Evolutionary conservation across 257 asterid species (phyloP).

Genomic region (Verbascum thapsus): DNA sequence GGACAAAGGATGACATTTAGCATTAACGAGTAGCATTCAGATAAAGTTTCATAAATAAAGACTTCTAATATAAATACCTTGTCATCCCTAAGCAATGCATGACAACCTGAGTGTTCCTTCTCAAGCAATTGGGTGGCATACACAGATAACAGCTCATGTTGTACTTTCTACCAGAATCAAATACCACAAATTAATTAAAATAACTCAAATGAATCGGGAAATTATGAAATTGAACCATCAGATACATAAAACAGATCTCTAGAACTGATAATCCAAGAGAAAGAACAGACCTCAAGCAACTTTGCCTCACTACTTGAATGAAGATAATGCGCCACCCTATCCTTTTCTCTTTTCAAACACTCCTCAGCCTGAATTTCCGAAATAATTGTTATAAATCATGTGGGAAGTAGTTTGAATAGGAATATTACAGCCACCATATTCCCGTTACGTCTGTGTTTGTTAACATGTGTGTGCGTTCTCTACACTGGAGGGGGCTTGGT

Average conservation of each 20-base stretch:
- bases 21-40: slow-evolving; percentile 12
- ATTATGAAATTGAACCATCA: not conserved
- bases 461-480: slow-evolving; percentile 1
- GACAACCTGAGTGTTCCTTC: slow-evolving; percentile 95
- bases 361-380: slow-evolving; percentile 55
- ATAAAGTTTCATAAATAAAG: slow-evolving; percentile 17
- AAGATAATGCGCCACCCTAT: slow-evolving; percentile 58
- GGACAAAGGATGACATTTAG: slow-evolving; percentile 21
- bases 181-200: not conserved
- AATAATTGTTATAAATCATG: slow-evolving; percentile 21
- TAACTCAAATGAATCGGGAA: slow-evolving; percentile 1
- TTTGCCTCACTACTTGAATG: slow-evolving; percentile 57
- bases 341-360: slow-evolving; percentile 56
- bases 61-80: slow-evolving; percentile 48
- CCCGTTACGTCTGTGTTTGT: slow-evolving; percentile 12
- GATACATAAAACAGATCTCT: not conserved
- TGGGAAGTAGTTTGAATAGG: slow-evolving; percentile 10
- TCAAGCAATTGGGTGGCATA: slow-evolving; percentile 69
- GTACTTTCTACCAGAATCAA: slow-evolving; percentile 48
- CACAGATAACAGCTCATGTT: slow-evolving; percentile 58
- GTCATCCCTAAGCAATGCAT: slow-evolving; percentile 87
- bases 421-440: slow-evolving; percentile 1
- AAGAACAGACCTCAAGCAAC: slow-evolving; percentile 60
- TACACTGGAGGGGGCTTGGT: not conserved
- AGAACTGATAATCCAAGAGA: slow-evolving; percentile 28